Conservation (phyloP, 176 grass and related monocot species). For the Alopecurus myosuroides region DNA sequence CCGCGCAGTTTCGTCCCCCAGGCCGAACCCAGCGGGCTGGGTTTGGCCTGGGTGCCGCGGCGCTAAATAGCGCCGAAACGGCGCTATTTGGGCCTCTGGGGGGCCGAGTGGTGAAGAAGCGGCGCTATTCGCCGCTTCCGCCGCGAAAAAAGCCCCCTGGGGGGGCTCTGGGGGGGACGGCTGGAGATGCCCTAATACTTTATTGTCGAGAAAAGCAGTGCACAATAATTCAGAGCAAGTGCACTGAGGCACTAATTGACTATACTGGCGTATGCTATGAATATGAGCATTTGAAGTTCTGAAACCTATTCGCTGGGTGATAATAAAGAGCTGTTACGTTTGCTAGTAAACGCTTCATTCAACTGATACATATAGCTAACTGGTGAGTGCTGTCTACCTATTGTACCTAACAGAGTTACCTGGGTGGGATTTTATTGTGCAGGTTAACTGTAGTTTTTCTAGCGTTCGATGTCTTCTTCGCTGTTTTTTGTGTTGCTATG, state of each 20-base stretch:
- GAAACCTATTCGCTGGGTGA: background rate
- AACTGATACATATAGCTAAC: background rate
- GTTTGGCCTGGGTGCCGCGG: no score
- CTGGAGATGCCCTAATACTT: no score
- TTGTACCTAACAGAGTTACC: background rate
- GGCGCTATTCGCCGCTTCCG: no score
- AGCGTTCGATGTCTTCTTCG: conserved; percentile 84
- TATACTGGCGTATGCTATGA: background rate
- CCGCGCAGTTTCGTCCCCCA: no score
- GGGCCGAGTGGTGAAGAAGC: no score
- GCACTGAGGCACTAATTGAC: background rate
- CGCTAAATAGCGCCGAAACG: no score
- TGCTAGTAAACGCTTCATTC: background rate
- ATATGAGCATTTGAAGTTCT: background rate
- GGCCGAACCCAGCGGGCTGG: no score
- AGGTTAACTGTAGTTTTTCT: conserved; percentile 86
- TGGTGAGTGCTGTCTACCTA: background rate
- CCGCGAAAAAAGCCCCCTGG: no score
- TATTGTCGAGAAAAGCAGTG: background rate
- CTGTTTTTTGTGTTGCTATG: conserved; percentile 75
- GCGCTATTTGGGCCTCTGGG: no score
- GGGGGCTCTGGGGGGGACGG: no score
- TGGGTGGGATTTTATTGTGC: conserved; percentile 17
- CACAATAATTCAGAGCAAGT: background rate
- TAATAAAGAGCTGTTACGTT: background rate